Conservation (phyloP, 139 green algal species). For the Coelastrella sp. region DNA sequence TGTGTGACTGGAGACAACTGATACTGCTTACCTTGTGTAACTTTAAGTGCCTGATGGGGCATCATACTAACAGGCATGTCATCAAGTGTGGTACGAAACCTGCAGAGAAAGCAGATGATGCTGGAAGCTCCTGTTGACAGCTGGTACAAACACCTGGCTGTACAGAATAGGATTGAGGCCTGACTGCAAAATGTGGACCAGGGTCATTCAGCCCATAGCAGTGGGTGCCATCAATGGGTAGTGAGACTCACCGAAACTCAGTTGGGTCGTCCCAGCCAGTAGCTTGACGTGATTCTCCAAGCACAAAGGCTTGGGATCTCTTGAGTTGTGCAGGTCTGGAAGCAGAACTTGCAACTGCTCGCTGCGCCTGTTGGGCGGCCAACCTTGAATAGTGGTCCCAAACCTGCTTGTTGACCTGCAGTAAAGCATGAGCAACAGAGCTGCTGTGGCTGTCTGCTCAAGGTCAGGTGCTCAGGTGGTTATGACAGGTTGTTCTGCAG, state of each 20-base stretch:
- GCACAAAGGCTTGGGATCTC: neutral
- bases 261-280: constrained; percentile 9
- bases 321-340: too few species aligned
- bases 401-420: constrained; percentile 5
- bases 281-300: neutral
- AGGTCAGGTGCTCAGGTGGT: too few species aligned
- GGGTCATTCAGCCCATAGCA: neutral
- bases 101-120: neutral
- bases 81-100: constrained; percentile 29
- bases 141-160: neutral
- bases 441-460: neutral
- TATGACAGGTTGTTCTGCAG: too few species aligned
- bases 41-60: constrained; percentile 1
- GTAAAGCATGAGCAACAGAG: neutral
- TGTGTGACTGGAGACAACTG: neutral
- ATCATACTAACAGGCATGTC: constrained; percentile 5
- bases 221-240: neutral
- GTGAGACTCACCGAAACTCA: neutral
- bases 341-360: neutral
- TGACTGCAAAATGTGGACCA: neutral
- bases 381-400: neutral
- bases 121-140: neutral
- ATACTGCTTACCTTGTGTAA: neutral
- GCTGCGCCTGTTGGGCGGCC: neutral
- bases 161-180: neutral